A percentile compares a stretch with the other conserved stretches of the same genome.
Conservation (phyloP, 73 alveolate genomes). For the Tetrahymena borealis region DNA sequence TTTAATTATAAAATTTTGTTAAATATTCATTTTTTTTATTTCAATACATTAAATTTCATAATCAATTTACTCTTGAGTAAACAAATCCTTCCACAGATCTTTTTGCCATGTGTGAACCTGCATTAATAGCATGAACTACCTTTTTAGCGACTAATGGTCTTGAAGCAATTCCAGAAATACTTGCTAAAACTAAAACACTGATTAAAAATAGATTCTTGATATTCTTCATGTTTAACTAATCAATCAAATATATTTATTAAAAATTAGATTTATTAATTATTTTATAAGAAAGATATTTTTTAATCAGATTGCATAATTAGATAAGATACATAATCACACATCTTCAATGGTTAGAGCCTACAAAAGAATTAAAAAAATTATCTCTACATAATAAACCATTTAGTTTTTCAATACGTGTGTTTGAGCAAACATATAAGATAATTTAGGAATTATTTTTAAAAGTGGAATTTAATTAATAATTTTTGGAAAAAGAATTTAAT, state of each 20-base stretch:
- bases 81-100: slow-evolving; percentile 18
- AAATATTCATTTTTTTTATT: not conserved
- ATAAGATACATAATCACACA: too few relatives aligned
- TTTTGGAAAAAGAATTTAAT: too few relatives aligned
- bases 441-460: too few relatives aligned
- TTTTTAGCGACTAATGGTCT: slow-evolving; percentile 41
- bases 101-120: slow-evolving; percentile 42
- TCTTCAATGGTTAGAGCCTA: too few relatives aligned
- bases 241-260: not conserved
- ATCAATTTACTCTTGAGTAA: slow-evolving; percentile 7
- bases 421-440: too few relatives aligned
- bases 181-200: not conserved
- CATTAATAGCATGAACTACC: slow-evolving; percentile 47
- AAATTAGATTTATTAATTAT: not conserved
- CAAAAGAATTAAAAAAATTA: too few relatives aligned
- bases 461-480: too few relatives aligned
- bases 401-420: too few relatives aligned
- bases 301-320: too few relatives aligned
- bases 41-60: not conserved
- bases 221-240: not conserved
- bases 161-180: not conserved
- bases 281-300: too few relatives aligned
- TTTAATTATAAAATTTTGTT: not conserved
- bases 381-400: too few relatives aligned
- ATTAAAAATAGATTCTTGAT: not conserved